Percentiles rank a stretch among this genome's conserved stretches.
These are phyloP conservation scores for Kwoniella newhampshirensis DNA, from an alignment of 768 basidiomycete genomes.

Conservation along the genomic window DNA sequence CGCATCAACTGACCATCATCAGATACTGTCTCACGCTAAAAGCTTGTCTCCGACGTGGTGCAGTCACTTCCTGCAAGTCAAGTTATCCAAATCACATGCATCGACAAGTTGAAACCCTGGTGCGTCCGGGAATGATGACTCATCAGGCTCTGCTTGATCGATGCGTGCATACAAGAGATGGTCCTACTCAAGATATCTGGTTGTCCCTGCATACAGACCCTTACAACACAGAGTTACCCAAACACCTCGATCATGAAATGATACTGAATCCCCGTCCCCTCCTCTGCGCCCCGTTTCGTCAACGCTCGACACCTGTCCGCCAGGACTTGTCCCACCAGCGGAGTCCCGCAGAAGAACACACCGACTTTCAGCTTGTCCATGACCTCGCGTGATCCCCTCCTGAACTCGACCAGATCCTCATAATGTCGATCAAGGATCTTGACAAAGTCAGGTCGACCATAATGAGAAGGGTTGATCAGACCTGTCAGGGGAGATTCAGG, in stretches of 20 bases:
- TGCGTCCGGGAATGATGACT: no score
- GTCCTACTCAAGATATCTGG: no score
- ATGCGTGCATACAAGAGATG: no score
- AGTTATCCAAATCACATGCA: no score
- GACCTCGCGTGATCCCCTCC: neutral
- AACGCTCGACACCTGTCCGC: constrained; percentile 28
- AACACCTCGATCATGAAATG: constrained; percentile 33
- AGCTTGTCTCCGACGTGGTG: no score
- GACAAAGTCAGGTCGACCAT: constrained; percentile 30
- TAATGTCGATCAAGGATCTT: constrained; percentile 31
- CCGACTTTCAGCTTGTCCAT: constrained; percentile 29
- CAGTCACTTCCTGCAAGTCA: no score
- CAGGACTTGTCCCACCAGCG: constrained; percentile 29
- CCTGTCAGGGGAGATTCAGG: constrained; percentile 30
- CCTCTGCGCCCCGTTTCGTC: constrained; percentile 18
- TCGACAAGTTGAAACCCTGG: no score
- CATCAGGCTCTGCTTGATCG: no score
- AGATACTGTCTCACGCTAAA: no score
- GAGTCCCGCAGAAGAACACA: constrained; percentile 33
- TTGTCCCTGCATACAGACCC: no score
- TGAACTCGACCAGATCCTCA: constrained; percentile 27
- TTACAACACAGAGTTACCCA: no score
- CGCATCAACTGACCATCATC: no score
- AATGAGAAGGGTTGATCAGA: constrained; percentile 28
- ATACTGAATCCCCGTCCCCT: constrained; percentile 26